Percentiles rank a stretch among this genome's conserved stretches.
These are phyloP conservation scores for Auriscalpium vulgare DNA, from an alignment of 768 basidiomycete species.

Conservation along the genomic window DNA sequence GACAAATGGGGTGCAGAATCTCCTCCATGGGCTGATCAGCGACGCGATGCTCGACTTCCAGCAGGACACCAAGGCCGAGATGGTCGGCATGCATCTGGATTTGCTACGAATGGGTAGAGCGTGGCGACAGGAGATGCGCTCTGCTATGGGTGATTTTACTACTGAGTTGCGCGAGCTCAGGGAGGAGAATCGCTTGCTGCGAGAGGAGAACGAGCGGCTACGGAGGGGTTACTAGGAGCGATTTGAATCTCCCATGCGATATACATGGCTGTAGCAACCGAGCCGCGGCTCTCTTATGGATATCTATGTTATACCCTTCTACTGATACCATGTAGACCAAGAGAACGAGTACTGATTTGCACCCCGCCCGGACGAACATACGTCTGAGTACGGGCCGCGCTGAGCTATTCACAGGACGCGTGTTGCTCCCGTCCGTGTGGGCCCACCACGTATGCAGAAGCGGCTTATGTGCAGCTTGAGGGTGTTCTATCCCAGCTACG, in stretches of 20 bases:
- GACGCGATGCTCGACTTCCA: conserved; percentile 72
- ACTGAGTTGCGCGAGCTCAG: conserved; percentile 43
- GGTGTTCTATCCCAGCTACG: no score
- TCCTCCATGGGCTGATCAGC: conserved; percentile 55
- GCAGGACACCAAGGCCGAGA: conserved; percentile 60
- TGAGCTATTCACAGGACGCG: no score
- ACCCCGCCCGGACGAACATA: no score
- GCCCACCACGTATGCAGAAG: no score
- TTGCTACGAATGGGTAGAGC: conserved; percentile 61
- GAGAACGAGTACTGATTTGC: no score
- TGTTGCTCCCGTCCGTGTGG: no score
- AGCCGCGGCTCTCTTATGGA: neutral
- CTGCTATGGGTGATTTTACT: conserved; percentile 52
- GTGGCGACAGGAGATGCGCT: conserved; percentile 59
- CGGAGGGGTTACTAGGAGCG: conserved; percentile 24
- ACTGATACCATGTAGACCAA: neutral
- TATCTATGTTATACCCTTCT: neutral
- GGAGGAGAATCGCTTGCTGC: conserved; percentile 43
- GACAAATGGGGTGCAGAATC: conserved; percentile 41
- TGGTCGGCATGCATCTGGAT: conserved; percentile 70
- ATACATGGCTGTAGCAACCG: neutral
- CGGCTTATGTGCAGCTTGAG: no score
- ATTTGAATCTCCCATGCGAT: neutral
- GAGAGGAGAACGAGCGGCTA: conserved; percentile 60
- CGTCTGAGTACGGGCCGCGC: no score